Conservation (phyloP, 2,329 filamentous ascomycete species). For the Dothidotthia symphoricarpi region DNA sequence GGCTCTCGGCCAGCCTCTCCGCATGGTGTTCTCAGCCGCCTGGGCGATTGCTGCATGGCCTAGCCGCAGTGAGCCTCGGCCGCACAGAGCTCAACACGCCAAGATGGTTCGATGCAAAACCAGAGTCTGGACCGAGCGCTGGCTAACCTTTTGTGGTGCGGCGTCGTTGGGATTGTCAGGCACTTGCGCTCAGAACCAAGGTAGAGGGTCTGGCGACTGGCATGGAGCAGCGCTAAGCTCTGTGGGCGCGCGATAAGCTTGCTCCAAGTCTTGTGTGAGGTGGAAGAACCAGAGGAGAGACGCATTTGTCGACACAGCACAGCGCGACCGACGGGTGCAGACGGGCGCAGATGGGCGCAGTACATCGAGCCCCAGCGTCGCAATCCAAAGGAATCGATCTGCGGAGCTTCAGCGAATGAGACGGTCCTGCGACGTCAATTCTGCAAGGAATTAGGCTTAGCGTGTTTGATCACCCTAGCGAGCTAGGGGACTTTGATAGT, state of each 20-base stretch:
- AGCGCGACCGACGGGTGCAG: too few species aligned
- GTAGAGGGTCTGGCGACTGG: slow-evolving; percentile 6
- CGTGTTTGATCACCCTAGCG: too few species aligned
- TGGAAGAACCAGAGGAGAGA: too few species aligned
- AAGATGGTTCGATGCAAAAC: slow-evolving; percentile 16
- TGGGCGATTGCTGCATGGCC: slow-evolving; percentile 12
- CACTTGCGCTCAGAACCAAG: slow-evolving; percentile 18
- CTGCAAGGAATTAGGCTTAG: too few species aligned
- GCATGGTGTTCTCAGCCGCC: slow-evolving; percentile 9
- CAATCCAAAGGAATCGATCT: too few species aligned
- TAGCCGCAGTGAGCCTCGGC: slow-evolving; percentile 9
- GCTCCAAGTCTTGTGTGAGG: background rate
- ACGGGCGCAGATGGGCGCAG: too few species aligned
- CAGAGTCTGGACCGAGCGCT: slow-evolving; percentile 12
- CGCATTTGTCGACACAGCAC: too few species aligned
- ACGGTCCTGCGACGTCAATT: background rate
- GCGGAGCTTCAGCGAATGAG: background rate
- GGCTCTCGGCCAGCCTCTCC: slow-evolving; percentile 22
- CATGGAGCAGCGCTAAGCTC: slow-evolving; percentile 15
- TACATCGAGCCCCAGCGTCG: too few species aligned
- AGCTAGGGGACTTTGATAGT: slow-evolving; percentile 10
- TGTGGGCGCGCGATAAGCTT: slow-evolving; percentile 2
- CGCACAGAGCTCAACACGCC: slow-evolving; percentile 14
- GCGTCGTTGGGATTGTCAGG: slow-evolving; percentile 3
- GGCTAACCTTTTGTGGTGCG: slow-evolving; percentile 11